phyloP scores from a whole-genome alignment of 768 basidiomycete genomes.

The Amanita pallidorosea region DNA sequence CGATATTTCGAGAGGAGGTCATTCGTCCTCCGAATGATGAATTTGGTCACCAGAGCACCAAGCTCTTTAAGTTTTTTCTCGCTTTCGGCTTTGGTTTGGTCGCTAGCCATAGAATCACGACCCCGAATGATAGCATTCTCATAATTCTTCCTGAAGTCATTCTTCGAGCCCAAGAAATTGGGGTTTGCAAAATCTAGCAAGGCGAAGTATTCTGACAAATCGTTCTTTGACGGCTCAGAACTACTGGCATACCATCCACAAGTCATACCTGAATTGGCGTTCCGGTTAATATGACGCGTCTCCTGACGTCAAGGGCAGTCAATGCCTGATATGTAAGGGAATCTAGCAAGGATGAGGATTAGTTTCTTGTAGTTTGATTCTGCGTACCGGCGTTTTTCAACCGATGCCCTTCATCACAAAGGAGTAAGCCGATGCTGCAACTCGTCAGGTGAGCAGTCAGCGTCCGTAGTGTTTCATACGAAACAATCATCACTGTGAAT shows the following conservation, averaged over 20 bases:
- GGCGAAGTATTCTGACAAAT: slow-evolving; percentile 91
- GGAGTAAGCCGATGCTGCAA: slow-evolving; percentile 80
- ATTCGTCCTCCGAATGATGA: slow-evolving; percentile 92
- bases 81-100: slow-evolving; percentile 63
- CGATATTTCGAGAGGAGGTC: slow-evolving; percentile 91
- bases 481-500: slow-evolving; percentile 87
- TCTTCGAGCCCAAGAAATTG: slow-evolving; percentile 77
- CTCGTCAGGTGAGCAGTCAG: slow-evolving; percentile 65
- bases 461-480: slow-evolving; percentile 89
- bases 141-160: slow-evolving; percentile 92
- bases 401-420: slow-evolving; percentile 96
- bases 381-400: slow-evolving; percentile 83
- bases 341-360: slow-evolving; percentile 31
- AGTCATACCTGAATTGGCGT: slow-evolving; percentile 74
- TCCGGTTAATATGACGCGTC: slow-evolving; percentile 88
- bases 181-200: slow-evolving; percentile 91
- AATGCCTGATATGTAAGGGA: slow-evolving; percentile 82
- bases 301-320: slow-evolving; percentile 72
- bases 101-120: slow-evolving; percentile 80
- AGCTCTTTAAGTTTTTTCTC: slow-evolving; percentile 91
- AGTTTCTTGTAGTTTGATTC: neutral
- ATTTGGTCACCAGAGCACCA: slow-evolving; percentile 77
- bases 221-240: slow-evolving; percentile 45
- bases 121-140: slow-evolving; percentile 87
- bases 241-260: neutral